phyloP scores from a whole-genome alignment of 2,329 filamentous ascomycete species.

The Aspergillus hiratsukae region DNA sequence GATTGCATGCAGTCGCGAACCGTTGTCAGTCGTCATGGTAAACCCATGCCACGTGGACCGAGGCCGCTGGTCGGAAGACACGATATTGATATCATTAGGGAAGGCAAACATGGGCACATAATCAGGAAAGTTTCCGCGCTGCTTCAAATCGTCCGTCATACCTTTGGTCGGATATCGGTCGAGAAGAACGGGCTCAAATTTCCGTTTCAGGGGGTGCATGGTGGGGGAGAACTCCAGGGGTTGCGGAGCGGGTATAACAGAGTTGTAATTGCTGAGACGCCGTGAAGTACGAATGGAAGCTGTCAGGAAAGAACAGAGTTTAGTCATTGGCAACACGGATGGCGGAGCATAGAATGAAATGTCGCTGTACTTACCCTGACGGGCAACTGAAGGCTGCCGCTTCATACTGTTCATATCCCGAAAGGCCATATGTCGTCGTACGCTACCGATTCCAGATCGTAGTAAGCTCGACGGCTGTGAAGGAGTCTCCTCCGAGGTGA shows the following conservation, averaged over 20 bases:
- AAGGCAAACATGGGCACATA: slow-evolving; percentile 99
- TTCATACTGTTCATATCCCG: slow-evolving; percentile 93
- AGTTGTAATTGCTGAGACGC: slow-evolving; percentile 94
- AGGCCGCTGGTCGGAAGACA: slow-evolving; percentile 89
- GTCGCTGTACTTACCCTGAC: slow-evolving; percentile 59
- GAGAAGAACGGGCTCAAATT: slow-evolving; percentile 92
- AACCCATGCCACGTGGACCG: slow-evolving; percentile 99
- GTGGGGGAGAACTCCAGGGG: slow-evolving; percentile 83
- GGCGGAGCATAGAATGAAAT: background rate
- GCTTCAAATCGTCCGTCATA: slow-evolving; percentile 72
- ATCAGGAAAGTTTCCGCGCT: slow-evolving; percentile 84
- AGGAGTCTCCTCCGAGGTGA: slow-evolving; percentile 66
- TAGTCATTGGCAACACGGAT: background rate
- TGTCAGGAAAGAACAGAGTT: slow-evolving; percentile 23
- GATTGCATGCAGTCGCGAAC: slow-evolving; percentile 86
- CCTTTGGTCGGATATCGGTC: slow-evolving; percentile 87
- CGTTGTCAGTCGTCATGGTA: slow-evolving; percentile 92
- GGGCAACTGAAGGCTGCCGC: slow-evolving; percentile 71
- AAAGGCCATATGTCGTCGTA: slow-evolving; percentile 87
- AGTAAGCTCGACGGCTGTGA: slow-evolving; percentile 41
- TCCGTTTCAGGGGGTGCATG: slow-evolving; percentile 91
- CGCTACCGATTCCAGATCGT: slow-evolving; percentile 69
- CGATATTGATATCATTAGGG: slow-evolving; percentile 94
- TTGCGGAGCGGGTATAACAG: slow-evolving; percentile 89
- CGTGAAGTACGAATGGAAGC: slow-evolving; percentile 75